A percentile compares a stretch with the other conserved stretches of the same genome.
These are phyloP conservation scores for Jatropha multifida DNA, from an alignment of 441 rosid species.

Conservation along the genomic window DNA sequence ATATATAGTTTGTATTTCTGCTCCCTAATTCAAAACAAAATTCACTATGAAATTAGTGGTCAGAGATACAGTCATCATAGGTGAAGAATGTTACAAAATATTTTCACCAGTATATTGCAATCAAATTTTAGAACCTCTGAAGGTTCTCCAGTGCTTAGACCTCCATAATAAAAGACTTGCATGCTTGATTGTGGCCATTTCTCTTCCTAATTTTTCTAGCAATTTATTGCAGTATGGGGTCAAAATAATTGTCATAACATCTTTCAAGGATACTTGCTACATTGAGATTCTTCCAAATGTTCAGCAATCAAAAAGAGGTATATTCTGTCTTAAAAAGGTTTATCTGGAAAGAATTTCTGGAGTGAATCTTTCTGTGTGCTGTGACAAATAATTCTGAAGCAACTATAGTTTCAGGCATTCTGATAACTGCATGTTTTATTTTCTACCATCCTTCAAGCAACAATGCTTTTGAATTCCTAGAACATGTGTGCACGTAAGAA, in stretches of 20 bases:
- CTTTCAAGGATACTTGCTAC: slow-evolving; percentile 84
- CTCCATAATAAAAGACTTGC: not conserved
- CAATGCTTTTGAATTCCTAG: not conserved
- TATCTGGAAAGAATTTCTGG: slow-evolving; percentile 6
- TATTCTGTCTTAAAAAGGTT: slow-evolving; percentile 1
- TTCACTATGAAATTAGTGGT: not conserved
- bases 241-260: slow-evolving; percentile 77
- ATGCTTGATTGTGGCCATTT: slow-evolving; percentile 3
- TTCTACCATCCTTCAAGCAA: not conserved
- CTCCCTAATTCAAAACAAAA: not conserved
- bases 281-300: slow-evolving; percentile 75
- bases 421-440: not conserved
- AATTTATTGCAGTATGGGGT: slow-evolving; percentile 69
- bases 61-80: not conserved
- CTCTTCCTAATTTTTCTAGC: slow-evolving; percentile 20
- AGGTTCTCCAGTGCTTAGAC: not conserved
- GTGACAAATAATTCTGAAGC: not conserved
- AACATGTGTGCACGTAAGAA: not conserved
- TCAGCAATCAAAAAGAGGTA: slow-evolving; percentile 67
- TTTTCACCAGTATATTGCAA: not conserved
- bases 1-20: not conserved
- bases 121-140: not conserved
- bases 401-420: not conserved
- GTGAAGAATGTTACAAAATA: not conserved
- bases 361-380: not conserved